phyloP scores from a whole-genome alignment of 306 rosid species.

The Cucumis sativus region DNA sequence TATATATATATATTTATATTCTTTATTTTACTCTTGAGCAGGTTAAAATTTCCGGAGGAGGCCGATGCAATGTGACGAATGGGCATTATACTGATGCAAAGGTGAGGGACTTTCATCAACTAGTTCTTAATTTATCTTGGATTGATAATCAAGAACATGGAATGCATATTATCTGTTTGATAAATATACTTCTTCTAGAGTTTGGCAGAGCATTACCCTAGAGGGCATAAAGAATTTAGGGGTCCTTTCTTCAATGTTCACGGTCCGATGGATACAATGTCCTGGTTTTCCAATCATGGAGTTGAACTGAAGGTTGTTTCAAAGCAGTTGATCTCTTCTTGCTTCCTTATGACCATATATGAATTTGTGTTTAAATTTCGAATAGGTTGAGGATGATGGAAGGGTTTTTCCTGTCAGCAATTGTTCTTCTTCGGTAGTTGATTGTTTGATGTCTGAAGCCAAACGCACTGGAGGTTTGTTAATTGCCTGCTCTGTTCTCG shows the following conservation, averaged over 20 bases:
- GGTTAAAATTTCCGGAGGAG: conserved; percentile 93
- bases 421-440: conserved; percentile 63
- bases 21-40: conserved; percentile 12
- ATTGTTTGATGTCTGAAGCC: conserved; percentile 76
- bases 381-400: conserved; percentile 81
- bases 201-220: conserved; percentile 90
- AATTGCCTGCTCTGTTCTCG: conserved; percentile 10
- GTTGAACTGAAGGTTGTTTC: conserved; percentile 72
- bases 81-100: conserved; percentile 58
- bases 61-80: conserved; percentile 90
- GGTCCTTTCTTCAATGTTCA: conserved; percentile 71
- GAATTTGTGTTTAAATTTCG: conserved; percentile 12
- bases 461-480: conserved; percentile 43
- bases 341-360: conserved; percentile 8
- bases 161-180: not conserved
- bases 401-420: conserved; percentile 94
- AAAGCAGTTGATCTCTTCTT: conserved; percentile 3
- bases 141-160: not conserved
- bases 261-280: conserved; percentile 73
- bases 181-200: conserved; percentile 22
- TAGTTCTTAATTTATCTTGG: not conserved
- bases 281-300: conserved; percentile 86
- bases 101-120: conserved; percentile 21
- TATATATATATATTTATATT: no score
- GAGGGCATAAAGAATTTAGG: conserved; percentile 85